phyloP scores from a whole-genome alignment of 805 yeast species.

The Cyberlindnera veronae region DNA sequence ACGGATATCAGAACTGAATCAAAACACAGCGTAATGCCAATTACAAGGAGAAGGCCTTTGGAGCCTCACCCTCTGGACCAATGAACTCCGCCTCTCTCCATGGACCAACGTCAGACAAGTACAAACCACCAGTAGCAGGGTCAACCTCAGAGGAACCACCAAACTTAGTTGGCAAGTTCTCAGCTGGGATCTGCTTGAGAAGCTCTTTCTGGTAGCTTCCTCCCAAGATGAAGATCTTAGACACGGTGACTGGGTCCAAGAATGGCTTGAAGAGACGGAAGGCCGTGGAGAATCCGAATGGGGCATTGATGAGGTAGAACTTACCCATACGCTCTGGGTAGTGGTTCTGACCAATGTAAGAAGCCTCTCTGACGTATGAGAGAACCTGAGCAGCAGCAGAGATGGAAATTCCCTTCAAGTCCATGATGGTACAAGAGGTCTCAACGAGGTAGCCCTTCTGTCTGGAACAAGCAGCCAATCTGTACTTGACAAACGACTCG shows the following conservation, averaged over 20 bases:
- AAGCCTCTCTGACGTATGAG: conserved; percentile 88
- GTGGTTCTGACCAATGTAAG: conserved; percentile 91
- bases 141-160: conserved; percentile 76
- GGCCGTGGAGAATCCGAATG: conserved; percentile 95
- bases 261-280: conserved; percentile 89
- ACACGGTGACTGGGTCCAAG: conserved; percentile 95
- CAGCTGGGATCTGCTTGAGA: conserved; percentile 87
- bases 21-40: not conserved
- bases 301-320: conserved; percentile 92
- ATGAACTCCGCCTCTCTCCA: conserved; percentile 89
- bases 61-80: conserved; percentile 96
- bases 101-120: conserved; percentile 90
- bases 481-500: conserved; percentile 77
- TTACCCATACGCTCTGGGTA: conserved; percentile 99
- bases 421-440: conserved; percentile 95
- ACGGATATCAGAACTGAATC: not conserved
- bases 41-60: conserved; percentile 43
- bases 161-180: conserved; percentile 85
- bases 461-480: conserved; percentile 95
- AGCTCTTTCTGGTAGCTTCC: conserved; percentile 75
- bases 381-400: conserved; percentile 81
- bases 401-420: conserved; percentile 89
- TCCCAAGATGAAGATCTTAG: conserved; percentile 88
- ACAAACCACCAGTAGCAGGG: conserved; percentile 74
- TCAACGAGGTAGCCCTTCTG: conserved; percentile 74